A percentile compares a stretch with the other conserved stretches of the same genome.
These are phyloP conservation scores for Leccinum pellstonianum DNA, from an alignment of 768 basidiomycete genomes.

Conservation along the genomic window DNA sequence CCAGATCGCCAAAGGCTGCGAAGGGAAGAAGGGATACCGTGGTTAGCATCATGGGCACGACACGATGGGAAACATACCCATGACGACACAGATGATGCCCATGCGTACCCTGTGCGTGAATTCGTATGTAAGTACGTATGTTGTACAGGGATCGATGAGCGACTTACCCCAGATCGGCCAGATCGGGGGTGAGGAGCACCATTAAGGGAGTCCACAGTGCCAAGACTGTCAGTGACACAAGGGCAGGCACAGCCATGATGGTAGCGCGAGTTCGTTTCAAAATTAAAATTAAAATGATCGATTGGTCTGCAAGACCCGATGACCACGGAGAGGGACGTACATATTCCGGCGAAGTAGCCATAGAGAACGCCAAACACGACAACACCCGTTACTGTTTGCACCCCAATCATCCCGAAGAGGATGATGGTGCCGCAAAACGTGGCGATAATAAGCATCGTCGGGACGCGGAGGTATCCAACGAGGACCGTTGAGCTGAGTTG, in stretches of 20 bases:
- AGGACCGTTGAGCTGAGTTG: constrained; percentile 50
- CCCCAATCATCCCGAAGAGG: constrained; percentile 48
- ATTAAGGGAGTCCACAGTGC: constrained; percentile 44
- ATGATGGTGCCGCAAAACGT: constrained; percentile 39
- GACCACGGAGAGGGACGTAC: constrained; percentile 23
- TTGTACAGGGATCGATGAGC: background rate
- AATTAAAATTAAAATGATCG: background rate
- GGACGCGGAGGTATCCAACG: constrained; percentile 42
- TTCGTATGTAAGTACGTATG: background rate
- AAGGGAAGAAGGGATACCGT: background rate
- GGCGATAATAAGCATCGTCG: constrained; percentile 37
- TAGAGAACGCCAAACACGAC: constrained; percentile 45
- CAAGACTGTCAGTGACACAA: constrained; percentile 32
- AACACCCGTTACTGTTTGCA: constrained; percentile 39
- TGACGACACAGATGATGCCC: constrained; percentile 49
- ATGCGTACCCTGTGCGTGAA: constrained; percentile 38
- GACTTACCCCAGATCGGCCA: constrained; percentile 52
- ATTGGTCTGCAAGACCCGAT: background rate
- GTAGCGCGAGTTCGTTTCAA: background rate
- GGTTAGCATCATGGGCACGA: background rate
- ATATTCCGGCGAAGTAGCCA: constrained; percentile 53
- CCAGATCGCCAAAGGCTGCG: constrained; percentile 26
- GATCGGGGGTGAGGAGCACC: constrained; percentile 42
- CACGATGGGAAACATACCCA: constrained; percentile 33
- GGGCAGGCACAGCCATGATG: background rate